Base-by-base conservation (phyloP, 176 grass and related monocot species). In the Alloteropsis semialata region DNA sequence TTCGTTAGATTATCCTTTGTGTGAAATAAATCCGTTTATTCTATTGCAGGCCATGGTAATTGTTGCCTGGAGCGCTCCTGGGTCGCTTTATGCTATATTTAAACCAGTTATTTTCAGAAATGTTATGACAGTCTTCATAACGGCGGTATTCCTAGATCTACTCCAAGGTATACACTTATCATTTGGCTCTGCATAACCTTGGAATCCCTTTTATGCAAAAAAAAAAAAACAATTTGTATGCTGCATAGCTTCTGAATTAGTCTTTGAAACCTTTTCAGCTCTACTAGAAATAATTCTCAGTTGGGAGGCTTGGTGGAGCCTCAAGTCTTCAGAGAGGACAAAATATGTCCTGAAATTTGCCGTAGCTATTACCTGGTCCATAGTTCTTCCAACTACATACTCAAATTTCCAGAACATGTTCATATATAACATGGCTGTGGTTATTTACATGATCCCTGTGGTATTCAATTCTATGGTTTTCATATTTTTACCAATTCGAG, bases 61-160 rank as follows among this genome's bases (percentile, higher is more conserved):
- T 88, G 81, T 99, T 90, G 96, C 93, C n/a, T 99, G 96, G 92
- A 98, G 92, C 79, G 75, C 87, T 65, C 83, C 82, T 57, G 90
- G 92, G 36, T 70, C 84, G 41, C 61, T 90, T 69, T 78, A 86
- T 82, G 69, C 84, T 91, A 89, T 93, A 59, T 88, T 91, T 55
- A 82, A 93, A 1, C 60, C 92, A 70, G 77, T 86, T 68, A 89
- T 99, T 81, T 96, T 99, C 87, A 92, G 30, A 90, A 93, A 86
- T 82, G 91, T 96, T 67, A 85, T 91, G 78, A 99, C 87, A 85
- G 93, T 99, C 85, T 99, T 99, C 65, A 89, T 99, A 87, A 99
- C 91, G 7, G 91, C 96, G 80, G 89, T 93, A 80, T 88, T 99
- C 70, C 85, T 99, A 28, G 96, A 99, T 81, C 96, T 99, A 73